Evolutionary conservation across 768 basidiomycete species (phyloP), one percentile per base, ranked within the genome.

Genomic region (Grammothele lineata): DNA sequence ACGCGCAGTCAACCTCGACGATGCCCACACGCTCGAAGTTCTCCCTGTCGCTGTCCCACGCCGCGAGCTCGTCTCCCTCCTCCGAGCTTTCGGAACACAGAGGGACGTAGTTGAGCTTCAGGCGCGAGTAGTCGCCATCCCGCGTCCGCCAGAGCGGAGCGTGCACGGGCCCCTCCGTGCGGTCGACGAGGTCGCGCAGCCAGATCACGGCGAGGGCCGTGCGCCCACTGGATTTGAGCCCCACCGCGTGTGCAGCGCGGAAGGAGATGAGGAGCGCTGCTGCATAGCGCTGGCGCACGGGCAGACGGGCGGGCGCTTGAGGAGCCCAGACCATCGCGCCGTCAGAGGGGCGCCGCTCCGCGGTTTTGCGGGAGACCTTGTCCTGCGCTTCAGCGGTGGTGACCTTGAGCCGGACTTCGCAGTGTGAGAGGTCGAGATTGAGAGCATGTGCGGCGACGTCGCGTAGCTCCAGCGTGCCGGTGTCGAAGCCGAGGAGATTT

Each of bases 401-500:
- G 30, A 74, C 66, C 53, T 68, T 70, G 40, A 78, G 56, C 1
- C 71, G 61, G 8, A 78, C 60, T 39, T 61, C 60, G 55, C 72
- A 76, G 24, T 67, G 60, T 2, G 59, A 50, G 18, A 77, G 60
- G 35, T 74, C 71, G 0, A 51, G 52, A 0, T 65, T 59, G 17
- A 64, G 50, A 7, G 57, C 50, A 1, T 60, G 59, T 2, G 64
- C 56, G 5, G 61, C 46, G 11, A 64, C 59, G 19, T 70, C 71
- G 22, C 56, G 57, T 34, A 81, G 63, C 47, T 82, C 81, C 34
- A 89, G 71, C 0, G 82, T 85, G 27, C 81, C 83, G 7, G 82
- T 75, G 40, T 87, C 82, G 79, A 83, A 85, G 6, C 86, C 86
- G 11, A 72, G 67, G 34, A 85, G 70, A 21, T 74, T 69, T 6